A percentile compares a stretch with the other conserved stretches of the same genome.
phyloP scores from a whole-genome alignment of 768 basidiomycete genomes.

The Serendipita sp. region DNA sequence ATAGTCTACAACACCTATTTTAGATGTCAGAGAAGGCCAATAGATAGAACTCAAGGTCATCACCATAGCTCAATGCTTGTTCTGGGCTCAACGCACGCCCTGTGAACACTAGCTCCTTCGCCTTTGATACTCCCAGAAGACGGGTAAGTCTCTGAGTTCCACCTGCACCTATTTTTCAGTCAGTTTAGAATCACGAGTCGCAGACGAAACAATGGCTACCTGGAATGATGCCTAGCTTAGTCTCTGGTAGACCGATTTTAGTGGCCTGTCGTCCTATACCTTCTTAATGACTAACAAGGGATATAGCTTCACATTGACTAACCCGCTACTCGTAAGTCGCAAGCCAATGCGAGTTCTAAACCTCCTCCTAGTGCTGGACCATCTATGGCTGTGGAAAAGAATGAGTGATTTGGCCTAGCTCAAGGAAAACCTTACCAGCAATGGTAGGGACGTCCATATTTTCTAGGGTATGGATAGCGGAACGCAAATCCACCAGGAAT shows the following conservation, averaged over 20 bases:
- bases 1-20: constrained; percentile 66
- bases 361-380: constrained; percentile 91
- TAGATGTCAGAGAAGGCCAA: constrained; percentile 2
- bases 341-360: constrained; percentile 70
- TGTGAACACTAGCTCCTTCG: constrained; percentile 78
- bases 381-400: constrained; percentile 46
- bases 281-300: not conserved
- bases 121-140: constrained; percentile 58
- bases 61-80: constrained; percentile 62
- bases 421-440: constrained; percentile 20
- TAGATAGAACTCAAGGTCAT: constrained; percentile 5
- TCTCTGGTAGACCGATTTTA: constrained; percentile 81
- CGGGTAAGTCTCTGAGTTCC: constrained; percentile 74
- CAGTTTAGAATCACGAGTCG: not conserved
- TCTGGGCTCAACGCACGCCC: constrained; percentile 47
- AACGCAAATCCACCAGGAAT: constrained; percentile 63
- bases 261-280: constrained; percentile 29
- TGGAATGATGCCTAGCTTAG: constrained; percentile 63
- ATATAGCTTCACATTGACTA: constrained; percentile 13
- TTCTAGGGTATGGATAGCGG: constrained; percentile 59
- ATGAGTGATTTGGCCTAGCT: not conserved
- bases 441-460: constrained; percentile 75
- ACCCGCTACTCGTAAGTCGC: constrained; percentile 85
- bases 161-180: constrained; percentile 36
- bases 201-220: constrained; percentile 16